Evolutionary conservation across 345 rosid genomes (phyloP), one percentile per base, ranked within the genome.

Genomic region (Melastoma malabathricum): DNA sequence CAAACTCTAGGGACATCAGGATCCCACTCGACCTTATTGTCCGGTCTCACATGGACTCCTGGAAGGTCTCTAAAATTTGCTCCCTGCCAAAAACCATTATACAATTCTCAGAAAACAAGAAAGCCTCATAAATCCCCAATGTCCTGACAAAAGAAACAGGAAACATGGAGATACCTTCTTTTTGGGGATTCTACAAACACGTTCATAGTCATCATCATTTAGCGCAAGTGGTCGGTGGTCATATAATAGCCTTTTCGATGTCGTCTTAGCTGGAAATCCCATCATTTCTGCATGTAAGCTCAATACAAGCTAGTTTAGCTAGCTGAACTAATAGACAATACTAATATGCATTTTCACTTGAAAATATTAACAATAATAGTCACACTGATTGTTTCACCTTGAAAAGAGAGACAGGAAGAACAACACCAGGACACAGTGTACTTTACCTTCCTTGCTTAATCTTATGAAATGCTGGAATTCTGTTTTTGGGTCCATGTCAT

Each of bases 51-150:
- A 10, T 43, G 55, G 1, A 81, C 80, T 13, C 88, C 94, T 6
- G 83, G 77, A 25, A 81, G 65, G 60, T 84, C 80, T 50, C 94
- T 71, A 46, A 81, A 84, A 57, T 66, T 72, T 3, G 77, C 89
- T 34, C 82, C 80, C 94, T 81, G 13, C 14, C 16, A 51, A 44
- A 50, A 20, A 27, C 10, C 57, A 19, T 15, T 6, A 4, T 6
- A 18, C 45, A 48, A 22, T 27, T 10, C 23, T 19, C 34, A 41
- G n/a, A 25, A 14, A 4, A 10, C 27, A 39, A 22, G 25, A 23
- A 22, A 27, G 19, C 13, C 23, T 15, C 16, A 29, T 47, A 39
- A 43, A 13, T n/a, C 51, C 16, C 20, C 13, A 17, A 17, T 9
- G 17, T n/a, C 43, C n/a, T 44, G 8, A 39, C 29, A 43, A 15